A percentile compares a stretch with the other conserved stretches of the same genome.
These are phyloP conservation scores for Kwoniella sp. DNA, from an alignment of 768 basidiomycete genomes.

Conservation along the genomic window DNA sequence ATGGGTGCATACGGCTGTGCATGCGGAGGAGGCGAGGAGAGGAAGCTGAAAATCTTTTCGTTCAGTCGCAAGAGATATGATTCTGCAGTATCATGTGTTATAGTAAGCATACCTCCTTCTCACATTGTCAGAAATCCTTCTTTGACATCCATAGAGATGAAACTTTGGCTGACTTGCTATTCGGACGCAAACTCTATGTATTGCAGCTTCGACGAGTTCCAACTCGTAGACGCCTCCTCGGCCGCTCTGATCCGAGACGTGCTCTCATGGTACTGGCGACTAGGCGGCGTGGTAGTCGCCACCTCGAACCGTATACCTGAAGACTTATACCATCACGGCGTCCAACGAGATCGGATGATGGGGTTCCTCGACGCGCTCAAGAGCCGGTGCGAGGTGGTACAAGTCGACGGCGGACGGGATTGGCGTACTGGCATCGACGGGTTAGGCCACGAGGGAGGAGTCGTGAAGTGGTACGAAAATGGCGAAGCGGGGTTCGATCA, in stretches of 20 bases:
- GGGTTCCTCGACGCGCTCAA: constrained; percentile 65
- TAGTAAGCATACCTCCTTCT: constrained; percentile 37
- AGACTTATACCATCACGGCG: constrained; percentile 65
- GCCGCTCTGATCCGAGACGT: constrained; percentile 60
- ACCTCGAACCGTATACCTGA: constrained; percentile 62
- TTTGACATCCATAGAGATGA: no score
- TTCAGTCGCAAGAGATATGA: constrained; percentile 53
- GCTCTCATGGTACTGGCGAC: constrained; percentile 67
- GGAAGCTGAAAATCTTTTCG: constrained; percentile 10
- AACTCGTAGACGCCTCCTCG: constrained; percentile 66
- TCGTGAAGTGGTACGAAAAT: constrained; percentile 22
- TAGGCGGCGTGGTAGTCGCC: constrained; percentile 64
- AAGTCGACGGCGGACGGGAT: constrained; percentile 60
- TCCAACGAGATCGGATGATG: constrained; percentile 64
- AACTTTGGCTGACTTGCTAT: no score
- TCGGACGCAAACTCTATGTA: constrained; percentile 16
- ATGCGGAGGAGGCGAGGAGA: neutral
- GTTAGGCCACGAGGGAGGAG: constrained; percentile 10
- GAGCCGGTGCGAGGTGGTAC: constrained; percentile 61
- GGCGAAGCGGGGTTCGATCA: constrained; percentile 29
- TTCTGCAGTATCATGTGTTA: constrained; percentile 51
- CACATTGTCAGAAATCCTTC: no score
- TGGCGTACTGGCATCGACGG: constrained; percentile 56
- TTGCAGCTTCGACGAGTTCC: constrained; percentile 64
- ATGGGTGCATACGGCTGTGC: neutral